phyloP scores from a whole-genome alignment of 805 yeast species.

The Hemisphaericaspora nanyangensis region DNA sequence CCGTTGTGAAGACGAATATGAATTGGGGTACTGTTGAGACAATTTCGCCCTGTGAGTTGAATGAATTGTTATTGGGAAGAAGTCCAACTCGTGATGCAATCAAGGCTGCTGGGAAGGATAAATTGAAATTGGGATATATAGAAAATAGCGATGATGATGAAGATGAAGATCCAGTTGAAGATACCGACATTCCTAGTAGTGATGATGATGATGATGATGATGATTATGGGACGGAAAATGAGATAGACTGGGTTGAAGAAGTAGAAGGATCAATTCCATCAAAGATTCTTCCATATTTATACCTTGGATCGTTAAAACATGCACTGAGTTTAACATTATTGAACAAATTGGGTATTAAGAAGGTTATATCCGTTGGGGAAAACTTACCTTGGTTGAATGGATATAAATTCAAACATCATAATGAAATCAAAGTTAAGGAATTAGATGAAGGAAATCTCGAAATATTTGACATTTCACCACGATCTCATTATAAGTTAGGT shows the following conservation, averaged over 20 bases:
- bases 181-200: constrained; percentile 7
- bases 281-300: constrained; percentile 74
- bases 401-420: constrained; percentile 20
- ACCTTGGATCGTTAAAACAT: constrained; percentile 79
- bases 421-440: constrained; percentile 20
- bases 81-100: neutral
- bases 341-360: constrained; percentile 59
- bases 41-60: constrained; percentile 27
- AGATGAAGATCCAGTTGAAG: constrained; percentile 1
- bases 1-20: constrained; percentile 21
- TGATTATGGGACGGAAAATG: constrained; percentile 8
- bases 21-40: constrained; percentile 31
- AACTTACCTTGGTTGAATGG: constrained; percentile 57
- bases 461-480: constrained; percentile 22
- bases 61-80: constrained; percentile 26
- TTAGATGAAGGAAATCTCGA: constrained; percentile 31
- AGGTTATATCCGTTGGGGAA: constrained; percentile 87
- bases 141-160: constrained; percentile 14
- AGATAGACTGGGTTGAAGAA: constrained; percentile 34
- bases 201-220: constrained; percentile 3
- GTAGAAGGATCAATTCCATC: constrained; percentile 78
- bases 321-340: constrained; percentile 70
- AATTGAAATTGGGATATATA: constrained; percentile 23
- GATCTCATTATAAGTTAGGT: neutral
- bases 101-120: neutral